Evolutionary conservation across 2,329 filamentous ascomycete species (phyloP).

Genomic region (Colletotrichum sansevieriae): DNA sequence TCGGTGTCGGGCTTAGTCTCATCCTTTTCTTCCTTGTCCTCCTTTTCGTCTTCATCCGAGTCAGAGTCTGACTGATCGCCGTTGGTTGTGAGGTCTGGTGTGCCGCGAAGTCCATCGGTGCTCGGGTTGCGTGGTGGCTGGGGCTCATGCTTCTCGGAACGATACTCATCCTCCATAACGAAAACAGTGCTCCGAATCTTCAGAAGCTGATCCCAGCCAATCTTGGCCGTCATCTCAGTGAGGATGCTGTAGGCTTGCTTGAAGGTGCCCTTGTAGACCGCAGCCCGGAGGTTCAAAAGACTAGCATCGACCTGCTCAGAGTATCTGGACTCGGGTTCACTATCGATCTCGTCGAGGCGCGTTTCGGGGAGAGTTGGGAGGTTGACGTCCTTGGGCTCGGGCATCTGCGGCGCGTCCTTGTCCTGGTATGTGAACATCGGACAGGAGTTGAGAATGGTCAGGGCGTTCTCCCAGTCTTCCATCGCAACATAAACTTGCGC

Average conservation of each 20-base stretch:
- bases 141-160: conserved; percentile 82
- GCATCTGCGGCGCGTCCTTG: conserved; percentile 95
- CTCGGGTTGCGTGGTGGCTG: conserved; percentile 78
- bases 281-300: conserved; percentile 85
- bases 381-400: conserved; percentile 88
- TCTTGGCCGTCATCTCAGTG: conserved; percentile 95
- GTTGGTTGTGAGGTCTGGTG: conserved; percentile 71
- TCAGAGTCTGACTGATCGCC: conserved; percentile 52
- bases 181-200: conserved; percentile 97
- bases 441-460: conserved; percentile 96
- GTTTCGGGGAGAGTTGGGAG: conserved; percentile 91
- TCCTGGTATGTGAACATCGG: conserved; percentile 99
- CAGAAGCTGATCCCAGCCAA: conserved; percentile 96
- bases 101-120: conserved; percentile 81
- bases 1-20: conserved; percentile 51
- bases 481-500: conserved; percentile 94
- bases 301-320: conserved; percentile 90
- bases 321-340: conserved; percentile 84
- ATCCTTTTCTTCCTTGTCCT: conserved; percentile 51
- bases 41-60: conserved; percentile 48
- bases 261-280: conserved; percentile 94
- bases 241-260: conserved; percentile 93
- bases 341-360: conserved; percentile 94
- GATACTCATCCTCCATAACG: conserved; percentile 99
- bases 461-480: conserved; percentile 96